Base-by-base conservation (phyloP, 2,329 filamentous ascomycete species). In the Calonectria multiphialidica region DNA sequence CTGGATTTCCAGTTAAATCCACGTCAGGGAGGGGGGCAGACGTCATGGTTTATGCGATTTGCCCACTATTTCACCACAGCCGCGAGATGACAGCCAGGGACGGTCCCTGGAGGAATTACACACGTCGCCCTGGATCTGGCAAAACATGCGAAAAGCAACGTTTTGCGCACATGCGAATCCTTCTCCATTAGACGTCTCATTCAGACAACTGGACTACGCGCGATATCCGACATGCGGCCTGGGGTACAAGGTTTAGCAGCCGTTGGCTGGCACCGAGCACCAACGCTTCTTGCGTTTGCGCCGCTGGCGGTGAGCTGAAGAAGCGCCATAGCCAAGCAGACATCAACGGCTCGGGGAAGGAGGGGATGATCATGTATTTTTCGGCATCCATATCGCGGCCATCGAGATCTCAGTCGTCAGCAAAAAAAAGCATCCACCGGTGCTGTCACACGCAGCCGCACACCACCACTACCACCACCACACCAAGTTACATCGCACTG, bases 31-130 rank as follows among this genome's bases (percentile, higher is more conserved):
- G 53, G 9, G n/a, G n/a, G 35, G 16, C 33, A 59, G 33, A 59
- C 53, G 53, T 59, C 53, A 59, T 28, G 53, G 40, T 59, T 59
- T 30, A 59, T 59, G 53, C 53, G 33, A 59, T 59, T 59, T 59
- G 53, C 35, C 33, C 53, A 40, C 53, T 16, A 12, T 13, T n/a
- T 23, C 28, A 37, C 37, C 6, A 25, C 35, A 16, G 53, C 21
- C 33, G 40, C 33, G 35, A 30, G 35, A 59, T 59, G 53, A 40
- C 33, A 25, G 53, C 21, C 53, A 59, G 21, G 53, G 53, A 40
- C 35, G 4, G 12, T 59, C 53, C 53, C 53, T 40, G 53, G 21
- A 59, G 13, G 21, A 23, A 40, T 30, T 30, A 40, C 13, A 59
- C 53, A 40, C 35, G 35, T 59, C 53, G 21, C 23, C 53, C 37